Evolutionary conservation across 139 green algal species (phyloP).

Genomic region (Deuterostichococcus epilithicus): DNA sequence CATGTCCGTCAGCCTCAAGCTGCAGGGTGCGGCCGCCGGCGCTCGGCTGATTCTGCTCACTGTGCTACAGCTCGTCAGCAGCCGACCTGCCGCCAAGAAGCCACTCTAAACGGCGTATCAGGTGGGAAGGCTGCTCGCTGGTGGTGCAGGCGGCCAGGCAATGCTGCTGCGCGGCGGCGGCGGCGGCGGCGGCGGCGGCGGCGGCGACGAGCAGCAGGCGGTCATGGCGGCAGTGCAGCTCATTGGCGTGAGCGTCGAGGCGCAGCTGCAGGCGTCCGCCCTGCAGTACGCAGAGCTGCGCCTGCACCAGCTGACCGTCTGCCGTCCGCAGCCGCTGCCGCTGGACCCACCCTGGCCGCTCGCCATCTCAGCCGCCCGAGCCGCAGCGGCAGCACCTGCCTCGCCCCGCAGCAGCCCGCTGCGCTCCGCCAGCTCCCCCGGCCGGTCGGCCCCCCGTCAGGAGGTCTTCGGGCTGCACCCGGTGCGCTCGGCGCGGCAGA

Average conservation of each 20-base stretch:
- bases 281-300: neutral
- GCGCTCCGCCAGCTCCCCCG: too few species aligned
- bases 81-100: too few species aligned
- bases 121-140: too few species aligned
- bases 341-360: neutral
- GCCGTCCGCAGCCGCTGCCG: too few species aligned
- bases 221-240: neutral
- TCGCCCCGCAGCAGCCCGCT: too few species aligned
- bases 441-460: too few species aligned
- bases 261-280: neutral
- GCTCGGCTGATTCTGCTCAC: too few species aligned
- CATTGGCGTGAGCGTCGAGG: neutral
- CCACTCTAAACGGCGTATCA: too few species aligned
- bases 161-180: too few species aligned
- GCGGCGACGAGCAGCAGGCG: neutral
- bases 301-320: neutral
- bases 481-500: neutral
- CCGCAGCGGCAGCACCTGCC: neutral
- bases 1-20: neutral
- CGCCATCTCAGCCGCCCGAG: neutral
- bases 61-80: too few species aligned
- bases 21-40: neutral
- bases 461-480: constrained; percentile 10
- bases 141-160: too few species aligned
- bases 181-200: too few species aligned